These are phyloP conservation scores for Fraxinus americana DNA, from an alignment of 257 asterid species.

Conservation along the genomic window DNA sequence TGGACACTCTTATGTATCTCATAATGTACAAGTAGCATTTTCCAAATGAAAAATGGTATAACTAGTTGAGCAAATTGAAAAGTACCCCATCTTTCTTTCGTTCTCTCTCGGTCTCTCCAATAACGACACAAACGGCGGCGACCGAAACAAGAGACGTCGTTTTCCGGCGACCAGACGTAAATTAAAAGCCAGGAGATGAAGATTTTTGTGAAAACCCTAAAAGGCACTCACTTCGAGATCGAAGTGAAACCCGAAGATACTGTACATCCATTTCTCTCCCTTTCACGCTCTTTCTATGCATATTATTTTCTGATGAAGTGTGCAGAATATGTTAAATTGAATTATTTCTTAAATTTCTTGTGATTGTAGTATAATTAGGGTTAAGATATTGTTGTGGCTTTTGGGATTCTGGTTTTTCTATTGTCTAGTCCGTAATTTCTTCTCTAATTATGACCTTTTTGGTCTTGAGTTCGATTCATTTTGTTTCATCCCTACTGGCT, in stretches of 20 bases:
- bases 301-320: neutral
- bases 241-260: slow-evolving; percentile 77
- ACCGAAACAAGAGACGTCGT: slow-evolving; percentile 40
- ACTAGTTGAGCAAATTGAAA: too few species aligned
- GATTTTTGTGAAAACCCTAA: slow-evolving; percentile 80
- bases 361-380: slow-evolving; percentile 45
- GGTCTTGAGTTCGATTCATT: slow-evolving; percentile 10
- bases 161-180: slow-evolving; percentile 13
- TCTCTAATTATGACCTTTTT: slow-evolving; percentile 5
- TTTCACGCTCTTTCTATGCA: slow-evolving; percentile 9
- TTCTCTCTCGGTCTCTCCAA: neutral
- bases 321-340: slow-evolving; percentile 6
- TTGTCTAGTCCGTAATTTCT: neutral
- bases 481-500: neutral
- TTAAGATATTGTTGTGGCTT: slow-evolving; percentile 22
- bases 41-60: too few species aligned
- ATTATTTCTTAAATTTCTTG: slow-evolving; percentile 7
- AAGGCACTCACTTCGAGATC: slow-evolving; percentile 81
- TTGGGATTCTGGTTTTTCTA: neutral
- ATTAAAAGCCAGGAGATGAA: slow-evolving; percentile 45
- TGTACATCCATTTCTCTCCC: slow-evolving; percentile 36
- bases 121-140: slow-evolving; percentile 26
- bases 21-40: too few species aligned
- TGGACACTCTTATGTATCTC: too few species aligned
- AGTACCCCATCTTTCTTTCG: too few species aligned